Percentiles rank a stretch among this genome's conserved stretches.
These are phyloP conservation scores for Capillidium rhysosporum DNA, from an alignment of 371 early-diverging fungal genomes.

Conservation along the genomic window DNA sequence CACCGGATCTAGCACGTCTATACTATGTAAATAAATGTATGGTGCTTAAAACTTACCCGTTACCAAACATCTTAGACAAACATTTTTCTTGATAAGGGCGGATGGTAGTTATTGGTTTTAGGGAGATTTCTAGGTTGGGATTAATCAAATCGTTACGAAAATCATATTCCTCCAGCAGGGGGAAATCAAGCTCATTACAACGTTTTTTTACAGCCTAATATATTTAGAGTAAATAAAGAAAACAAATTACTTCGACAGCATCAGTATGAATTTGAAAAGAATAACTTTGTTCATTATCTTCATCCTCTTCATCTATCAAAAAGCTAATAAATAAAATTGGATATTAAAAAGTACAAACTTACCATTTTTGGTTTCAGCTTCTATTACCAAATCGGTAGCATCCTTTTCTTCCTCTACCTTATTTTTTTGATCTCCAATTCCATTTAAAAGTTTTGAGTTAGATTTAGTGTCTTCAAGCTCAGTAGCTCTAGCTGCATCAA, in stretches of 20 bases:
- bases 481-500: conserved; percentile 28
- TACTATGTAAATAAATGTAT: not conserved
- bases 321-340: not conserved
- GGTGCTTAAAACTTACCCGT: conserved; percentile 21
- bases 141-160: conserved; percentile 83
- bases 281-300: conserved; percentile 47
- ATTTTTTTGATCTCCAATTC: not conserved
- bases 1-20: conserved; percentile 92
- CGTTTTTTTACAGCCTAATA: conserved; percentile 52
- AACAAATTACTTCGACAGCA: conserved; percentile 44
- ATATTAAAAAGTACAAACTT: not conserved
- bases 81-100: conserved; percentile 98
- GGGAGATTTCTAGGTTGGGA: conserved; percentile 81
- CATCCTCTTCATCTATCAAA: conserved; percentile 37
- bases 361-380: not conserved
- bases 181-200: conserved; percentile 92
- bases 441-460: not conserved
- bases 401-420: not conserved
- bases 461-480: conserved; percentile 1
- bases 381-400: not conserved
- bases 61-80: conserved; percentile 98
- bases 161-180: conserved; percentile 98
- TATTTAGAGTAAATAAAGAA: not conserved
- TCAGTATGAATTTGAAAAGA: conserved; percentile 72
- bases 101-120: conserved; percentile 88